phyloP scores from a whole-genome alignment of 2,329 filamentous ascomycete species.

The Penicillium oxalicum region DNA sequence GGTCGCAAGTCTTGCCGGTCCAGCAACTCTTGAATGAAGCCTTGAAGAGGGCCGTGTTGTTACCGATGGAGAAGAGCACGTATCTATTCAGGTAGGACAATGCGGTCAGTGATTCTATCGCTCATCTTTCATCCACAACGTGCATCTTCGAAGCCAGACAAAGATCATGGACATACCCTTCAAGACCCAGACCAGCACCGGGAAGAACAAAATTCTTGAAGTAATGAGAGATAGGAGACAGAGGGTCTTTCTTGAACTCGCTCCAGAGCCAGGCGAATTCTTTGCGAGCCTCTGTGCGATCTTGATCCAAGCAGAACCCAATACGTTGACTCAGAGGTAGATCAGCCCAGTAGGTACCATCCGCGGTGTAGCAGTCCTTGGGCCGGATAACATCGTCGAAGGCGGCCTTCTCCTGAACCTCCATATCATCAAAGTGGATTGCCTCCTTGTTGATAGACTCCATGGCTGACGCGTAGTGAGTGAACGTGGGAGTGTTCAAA shows the following conservation, averaged over 20 bases:
- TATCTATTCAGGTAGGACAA: conserved; percentile 4
- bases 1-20: conserved; percentile 61
- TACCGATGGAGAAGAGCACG: conserved; percentile 83
- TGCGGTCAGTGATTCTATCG: too few relatives aligned
- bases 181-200: conserved; percentile 82
- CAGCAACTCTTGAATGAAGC: conserved; percentile 74
- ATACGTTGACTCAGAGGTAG: conserved; percentile 63
- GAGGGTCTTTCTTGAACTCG: conserved; percentile 81
- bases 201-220: conserved; percentile 85
- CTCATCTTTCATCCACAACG: too few relatives aligned
- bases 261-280: conserved; percentile 63
- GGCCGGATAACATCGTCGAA: conserved; percentile 79
- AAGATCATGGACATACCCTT: conserved; percentile 65
- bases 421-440: conserved; percentile 46
- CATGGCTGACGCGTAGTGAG: conserved; percentile 7
- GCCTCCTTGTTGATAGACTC: conserved; percentile 21
- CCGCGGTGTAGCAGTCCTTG: conserved; percentile 74
- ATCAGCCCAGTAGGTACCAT: conserved; percentile 91
- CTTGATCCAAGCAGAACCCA: conserved; percentile 67
- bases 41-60: conserved; percentile 73
- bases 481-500: conserved; percentile 1
- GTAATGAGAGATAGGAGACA: conserved; percentile 75
- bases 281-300: conserved; percentile 60
- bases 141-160: not conserved
- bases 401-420: conserved; percentile 52